Base-by-base conservation (phyloP, 805 yeast genomes). In the Ogataea pignaliae region DNA sequence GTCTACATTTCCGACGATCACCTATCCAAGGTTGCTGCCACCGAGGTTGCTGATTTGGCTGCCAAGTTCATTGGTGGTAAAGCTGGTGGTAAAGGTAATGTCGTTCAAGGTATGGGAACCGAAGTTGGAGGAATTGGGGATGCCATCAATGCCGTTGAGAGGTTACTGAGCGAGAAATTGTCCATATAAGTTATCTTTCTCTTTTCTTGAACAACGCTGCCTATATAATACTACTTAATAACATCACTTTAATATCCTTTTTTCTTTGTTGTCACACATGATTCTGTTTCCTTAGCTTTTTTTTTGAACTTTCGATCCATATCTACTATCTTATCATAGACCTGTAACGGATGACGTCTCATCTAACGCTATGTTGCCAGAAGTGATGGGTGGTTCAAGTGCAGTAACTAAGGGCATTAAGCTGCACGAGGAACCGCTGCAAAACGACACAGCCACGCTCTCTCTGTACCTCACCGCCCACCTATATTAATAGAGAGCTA, bases 71-170 rank as follows among this genome's bases (percentile, higher is more conserved):
- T 93, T 55, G 99, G 99, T 53, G 99, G 99, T 67, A 88, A 85
- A 66, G 95, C 96, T 46, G 99, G 99, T 70, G 99, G 99, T 66
- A 93, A 88, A 70, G 98, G 97, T 51, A 87, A 88, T 53, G 82
- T 90, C 43, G 88, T 88, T 56, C 99, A 93, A 72, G 99, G 99
- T 68, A 85, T 88, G 82, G 99, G 99, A 57, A 88, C 83, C 56
- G 85, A 88, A 50, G 75, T 82, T 32, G 73, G 69, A 30, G 87
- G 85, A 51, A 73, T 88, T 42, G 74, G 73, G 35, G 75, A 73
- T 34, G 99, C 99, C 26, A 73, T 93, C 52, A 77, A 73, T 30
- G 87, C 83, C 50, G 78, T 90, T 41, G 75, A 75, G 53, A 72
- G 73, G 59, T 65, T 80, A 51, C 73, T 89, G 52, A 61, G 68